phyloP scores from a whole-genome alignment of 495 filamentous ascomycete species.

The Aeminium ludgeri region DNA sequence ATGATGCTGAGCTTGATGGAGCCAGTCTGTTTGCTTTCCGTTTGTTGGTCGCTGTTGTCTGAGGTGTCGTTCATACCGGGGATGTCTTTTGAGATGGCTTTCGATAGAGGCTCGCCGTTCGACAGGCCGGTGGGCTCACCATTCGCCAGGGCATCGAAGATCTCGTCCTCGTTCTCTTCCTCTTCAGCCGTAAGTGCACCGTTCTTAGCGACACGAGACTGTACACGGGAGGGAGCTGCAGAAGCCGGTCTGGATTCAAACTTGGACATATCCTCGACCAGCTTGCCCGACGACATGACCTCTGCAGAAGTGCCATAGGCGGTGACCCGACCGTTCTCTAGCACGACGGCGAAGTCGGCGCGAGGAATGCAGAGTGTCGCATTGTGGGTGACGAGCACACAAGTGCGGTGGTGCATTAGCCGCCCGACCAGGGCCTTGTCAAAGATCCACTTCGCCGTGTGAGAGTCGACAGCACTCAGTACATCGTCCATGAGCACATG shows the following conservation, averaged over 20 bases:
- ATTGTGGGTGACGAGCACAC: constrained; percentile 96
- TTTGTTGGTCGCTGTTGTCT: constrained; percentile 31
- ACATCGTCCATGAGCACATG: constrained; percentile 92
- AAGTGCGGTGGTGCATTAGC: constrained; percentile 75
- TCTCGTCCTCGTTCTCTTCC: background rate
- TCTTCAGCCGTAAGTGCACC: constrained; percentile 19
- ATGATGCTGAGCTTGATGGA: constrained; percentile 77
- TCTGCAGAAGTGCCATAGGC: constrained; percentile 60
- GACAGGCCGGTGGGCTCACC: constrained; percentile 27
- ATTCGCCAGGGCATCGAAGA: constrained; percentile 13
- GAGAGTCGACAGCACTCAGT: constrained; percentile 94
- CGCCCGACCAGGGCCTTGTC: constrained; percentile 78
- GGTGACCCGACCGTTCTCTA: constrained; percentile 71
- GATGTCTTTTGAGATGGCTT: constrained; percentile 24
- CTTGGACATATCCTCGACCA: constrained; percentile 69
- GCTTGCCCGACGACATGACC: constrained; percentile 63
- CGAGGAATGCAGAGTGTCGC: constrained; percentile 64
- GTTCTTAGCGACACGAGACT: constrained; percentile 35
- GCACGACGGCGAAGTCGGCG: constrained; percentile 61
- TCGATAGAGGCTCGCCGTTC: constrained; percentile 13
- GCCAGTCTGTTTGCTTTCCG: constrained; percentile 63
- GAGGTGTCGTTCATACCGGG: constrained; percentile 23
- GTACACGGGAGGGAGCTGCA: constrained; percentile 39
- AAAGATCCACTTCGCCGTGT: constrained; percentile 98
- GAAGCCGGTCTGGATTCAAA: constrained; percentile 35